These are phyloP conservation scores for Xylaria sp. DNA, from an alignment of 2,329 filamentous ascomycete genomes.

Conservation along the genomic window DNA sequence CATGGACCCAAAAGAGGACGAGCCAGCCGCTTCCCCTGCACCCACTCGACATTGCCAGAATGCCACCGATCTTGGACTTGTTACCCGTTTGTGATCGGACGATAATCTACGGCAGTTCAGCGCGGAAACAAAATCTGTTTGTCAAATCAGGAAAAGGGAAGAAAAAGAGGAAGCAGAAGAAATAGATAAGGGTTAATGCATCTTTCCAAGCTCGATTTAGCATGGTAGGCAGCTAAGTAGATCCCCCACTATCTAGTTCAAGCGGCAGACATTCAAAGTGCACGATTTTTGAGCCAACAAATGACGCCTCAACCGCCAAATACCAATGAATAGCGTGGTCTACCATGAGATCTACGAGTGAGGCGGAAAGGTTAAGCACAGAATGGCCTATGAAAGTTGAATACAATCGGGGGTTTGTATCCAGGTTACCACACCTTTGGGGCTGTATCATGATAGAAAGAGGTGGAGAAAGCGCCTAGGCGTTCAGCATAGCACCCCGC, in stretches of 20 bases:
- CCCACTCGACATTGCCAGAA: neutral
- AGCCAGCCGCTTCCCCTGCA: slow-evolving; percentile 2
- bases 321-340: neutral
- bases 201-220: neutral
- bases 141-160: neutral
- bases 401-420: neutral
- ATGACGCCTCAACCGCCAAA: neutral
- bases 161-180: neutral
- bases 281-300: neutral
- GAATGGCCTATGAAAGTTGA: neutral
- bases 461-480: neutral
- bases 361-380: neutral
- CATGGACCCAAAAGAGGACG: slow-evolving; percentile 23
- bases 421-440: neutral
- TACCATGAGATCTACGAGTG: neutral
- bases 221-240: neutral
- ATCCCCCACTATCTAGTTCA: neutral
- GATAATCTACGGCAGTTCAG: neutral
- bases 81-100: neutral
- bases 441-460: neutral
- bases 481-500: too few relatives aligned
- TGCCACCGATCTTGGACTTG: neutral
- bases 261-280: neutral
- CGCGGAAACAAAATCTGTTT: too few relatives aligned
- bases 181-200: neutral